These are phyloP conservation scores for Solanum pinnatisectum DNA, from an alignment of 257 asterid genomes.

Conservation along the genomic window DNA sequence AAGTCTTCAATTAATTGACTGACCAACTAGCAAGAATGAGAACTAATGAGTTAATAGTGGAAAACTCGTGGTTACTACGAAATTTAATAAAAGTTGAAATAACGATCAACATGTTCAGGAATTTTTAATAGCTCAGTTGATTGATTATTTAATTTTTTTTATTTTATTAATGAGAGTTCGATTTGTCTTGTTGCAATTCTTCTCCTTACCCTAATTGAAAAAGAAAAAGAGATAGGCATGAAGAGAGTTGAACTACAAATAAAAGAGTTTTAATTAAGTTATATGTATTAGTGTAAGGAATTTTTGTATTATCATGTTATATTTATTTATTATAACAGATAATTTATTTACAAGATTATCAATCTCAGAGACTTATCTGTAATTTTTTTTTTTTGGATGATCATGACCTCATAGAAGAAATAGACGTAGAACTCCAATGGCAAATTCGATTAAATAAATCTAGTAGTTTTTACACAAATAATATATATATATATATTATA, in stretches of 20 bases:
- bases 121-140: too few species aligned
- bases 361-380: background rate
- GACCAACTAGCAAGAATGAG: background rate
- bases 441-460: background rate
- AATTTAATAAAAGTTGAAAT: too few species aligned
- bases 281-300: background rate
- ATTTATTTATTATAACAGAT: background rate
- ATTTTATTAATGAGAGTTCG: too few species aligned
- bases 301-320: background rate
- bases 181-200: background rate
- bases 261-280: background rate
- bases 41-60: background rate
- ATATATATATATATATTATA: background rate
- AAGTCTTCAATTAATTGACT: background rate
- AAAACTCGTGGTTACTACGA: background rate
- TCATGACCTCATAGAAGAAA: background rate
- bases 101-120: accelerated
- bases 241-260: background rate
- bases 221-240: background rate
- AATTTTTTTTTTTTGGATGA: background rate
- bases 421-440: background rate
- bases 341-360: background rate
- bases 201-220: background rate
- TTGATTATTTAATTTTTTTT: too few species aligned
- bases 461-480: background rate